Conservation (phyloP, 192 early-diverging fungal species). For the Hyaloraphidium curvatum region DNA sequence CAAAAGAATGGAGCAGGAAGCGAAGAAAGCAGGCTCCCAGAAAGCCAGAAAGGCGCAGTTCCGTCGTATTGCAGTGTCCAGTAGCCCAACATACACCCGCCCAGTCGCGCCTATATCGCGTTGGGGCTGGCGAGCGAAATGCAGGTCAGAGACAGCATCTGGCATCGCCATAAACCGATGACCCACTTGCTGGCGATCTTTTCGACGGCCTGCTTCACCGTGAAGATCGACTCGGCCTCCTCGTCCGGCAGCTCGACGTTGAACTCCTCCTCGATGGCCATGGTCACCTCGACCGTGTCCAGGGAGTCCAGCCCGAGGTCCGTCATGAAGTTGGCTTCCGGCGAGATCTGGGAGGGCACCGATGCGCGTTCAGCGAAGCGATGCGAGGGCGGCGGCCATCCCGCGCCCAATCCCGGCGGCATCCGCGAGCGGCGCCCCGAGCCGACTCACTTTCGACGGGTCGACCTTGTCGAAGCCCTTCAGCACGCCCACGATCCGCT, state of each 20-base stretch:
- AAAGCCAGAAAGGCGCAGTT: no score
- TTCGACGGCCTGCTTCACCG: conserved; percentile 70
- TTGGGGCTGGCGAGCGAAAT: no score
- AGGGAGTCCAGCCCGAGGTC: conserved; percentile 92
- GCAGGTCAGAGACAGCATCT: no score
- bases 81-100: no score
- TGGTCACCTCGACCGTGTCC: conserved; percentile 95
- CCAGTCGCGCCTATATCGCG: no score
- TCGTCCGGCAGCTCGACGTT: conserved; percentile 93
- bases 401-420: no score
- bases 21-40: no score
- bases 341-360: conserved; percentile 63
- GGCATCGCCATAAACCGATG: no score
- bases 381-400: no score
- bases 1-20: no score
- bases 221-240: conserved; percentile 90
- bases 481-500: conserved; percentile 70
- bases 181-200: conserved; percentile 16
- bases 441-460: conserved; percentile 56
- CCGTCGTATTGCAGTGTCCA: no score
- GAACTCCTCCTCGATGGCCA: conserved; percentile 99
- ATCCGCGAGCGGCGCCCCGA: no score
- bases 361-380: conserved; percentile 5
- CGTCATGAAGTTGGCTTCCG: conserved; percentile 68
- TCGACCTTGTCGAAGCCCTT: conserved; percentile 96